Evolutionary conservation across 169 alveolate species (phyloP).

Genomic region (Fabrea salina): DNA sequence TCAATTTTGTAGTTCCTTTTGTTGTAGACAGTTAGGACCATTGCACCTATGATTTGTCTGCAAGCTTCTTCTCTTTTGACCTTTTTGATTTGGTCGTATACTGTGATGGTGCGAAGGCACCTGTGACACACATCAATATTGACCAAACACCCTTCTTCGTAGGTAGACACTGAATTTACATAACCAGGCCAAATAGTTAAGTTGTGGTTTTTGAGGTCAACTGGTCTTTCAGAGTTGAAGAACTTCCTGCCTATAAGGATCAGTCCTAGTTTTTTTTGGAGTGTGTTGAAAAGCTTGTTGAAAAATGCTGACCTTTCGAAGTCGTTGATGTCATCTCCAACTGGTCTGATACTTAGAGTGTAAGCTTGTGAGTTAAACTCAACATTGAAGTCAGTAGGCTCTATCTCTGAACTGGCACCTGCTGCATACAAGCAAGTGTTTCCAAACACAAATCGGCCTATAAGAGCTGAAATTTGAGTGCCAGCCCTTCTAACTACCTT

Average conservation of each 20-base stretch:
- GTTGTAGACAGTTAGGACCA: conserved; percentile 22
- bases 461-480: neutral
- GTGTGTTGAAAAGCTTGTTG: conserved; percentile 15
- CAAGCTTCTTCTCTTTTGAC: neutral
- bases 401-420: neutral
- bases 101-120: neutral
- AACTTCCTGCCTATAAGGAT: conserved; percentile 11
- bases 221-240: neutral
- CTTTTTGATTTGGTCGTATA: neutral
- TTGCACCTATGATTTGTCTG: neutral
- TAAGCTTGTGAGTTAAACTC: neutral
- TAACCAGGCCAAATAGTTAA: conserved; percentile 31
- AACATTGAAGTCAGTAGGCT: neutral
- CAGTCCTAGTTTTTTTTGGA: neutral
- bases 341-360: neutral
- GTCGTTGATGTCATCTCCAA: neutral
- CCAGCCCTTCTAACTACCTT: neutral
- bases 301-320: neutral
- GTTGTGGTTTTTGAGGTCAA: neutral
- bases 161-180: neutral
- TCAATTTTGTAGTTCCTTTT: neutral
- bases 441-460: conserved; percentile 20
- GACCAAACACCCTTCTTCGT: neutral
- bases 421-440: neutral
- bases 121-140: conserved; percentile 26